Evolutionary conservation across 2,329 filamentous ascomycete species (phyloP).

Genomic region (Apiospora hydei): DNA sequence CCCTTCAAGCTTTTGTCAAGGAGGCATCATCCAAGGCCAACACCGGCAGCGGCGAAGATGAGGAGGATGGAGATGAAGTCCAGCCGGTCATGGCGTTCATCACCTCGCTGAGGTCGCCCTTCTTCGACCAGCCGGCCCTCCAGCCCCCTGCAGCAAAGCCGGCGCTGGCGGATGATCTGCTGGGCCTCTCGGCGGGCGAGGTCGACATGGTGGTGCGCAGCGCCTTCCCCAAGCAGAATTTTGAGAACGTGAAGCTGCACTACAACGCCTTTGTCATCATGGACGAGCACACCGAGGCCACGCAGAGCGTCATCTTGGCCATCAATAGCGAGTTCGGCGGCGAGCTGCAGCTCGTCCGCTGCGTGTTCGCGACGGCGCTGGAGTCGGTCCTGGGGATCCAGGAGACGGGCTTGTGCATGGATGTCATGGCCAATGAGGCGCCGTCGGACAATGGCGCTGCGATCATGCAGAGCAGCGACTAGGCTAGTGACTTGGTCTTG

Average conservation of each 20-base stretch:
- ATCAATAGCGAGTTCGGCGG: slow-evolving; percentile 25
- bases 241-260: slow-evolving; percentile 12
- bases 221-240: slow-evolving; percentile 12
- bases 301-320: slow-evolving; percentile 26
- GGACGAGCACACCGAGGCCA: slow-evolving; percentile 24
- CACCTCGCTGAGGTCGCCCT: slow-evolving; percentile 23
- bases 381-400: slow-evolving; percentile 1
- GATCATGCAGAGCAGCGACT: not conserved
- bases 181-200: slow-evolving; percentile 19
- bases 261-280: slow-evolving; percentile 26
- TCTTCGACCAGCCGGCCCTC: not conserved
- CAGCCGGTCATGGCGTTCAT: slow-evolving; percentile 25
- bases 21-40: not conserved
- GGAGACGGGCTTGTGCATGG: slow-evolving; percentile 26
- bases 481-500: not conserved
- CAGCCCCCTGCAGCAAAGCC: slow-evolving; percentile 10
- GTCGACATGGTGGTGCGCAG: slow-evolving; percentile 25
- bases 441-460: not conserved
- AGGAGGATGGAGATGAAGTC: not conserved
- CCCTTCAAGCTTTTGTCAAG: slow-evolving; percentile 21
- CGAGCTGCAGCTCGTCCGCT: slow-evolving; percentile 8
- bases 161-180: not conserved
- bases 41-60: not conserved
- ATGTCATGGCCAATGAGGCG: not conserved
- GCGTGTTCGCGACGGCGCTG: slow-evolving; percentile 22